These are phyloP conservation scores for Fusarium sp. DNA, from an alignment of 2,329 filamentous ascomycete species.

Conservation along the genomic window DNA sequence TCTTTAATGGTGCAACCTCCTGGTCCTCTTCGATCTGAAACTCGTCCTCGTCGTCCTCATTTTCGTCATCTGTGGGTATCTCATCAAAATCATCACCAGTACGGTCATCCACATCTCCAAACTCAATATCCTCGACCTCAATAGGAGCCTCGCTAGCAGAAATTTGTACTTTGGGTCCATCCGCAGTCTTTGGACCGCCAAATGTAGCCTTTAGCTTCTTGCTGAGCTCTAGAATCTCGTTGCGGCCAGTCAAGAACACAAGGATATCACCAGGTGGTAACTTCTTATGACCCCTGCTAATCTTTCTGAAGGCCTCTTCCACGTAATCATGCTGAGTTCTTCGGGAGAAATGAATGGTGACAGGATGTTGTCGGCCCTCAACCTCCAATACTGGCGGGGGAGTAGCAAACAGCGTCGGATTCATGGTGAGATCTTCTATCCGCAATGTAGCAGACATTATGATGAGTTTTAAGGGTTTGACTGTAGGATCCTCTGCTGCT, in stretches of 20 bases:
- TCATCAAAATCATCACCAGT: constrained; percentile 70
- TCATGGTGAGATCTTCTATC: constrained; percentile 90
- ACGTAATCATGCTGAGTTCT: constrained; percentile 88
- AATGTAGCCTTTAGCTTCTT: constrained; percentile 79
- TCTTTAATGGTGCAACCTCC: constrained; percentile 70
- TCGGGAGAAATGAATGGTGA: constrained; percentile 88
- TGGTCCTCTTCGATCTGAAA: constrained; percentile 75
- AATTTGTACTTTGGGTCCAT: constrained; percentile 76
- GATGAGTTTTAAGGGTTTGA: constrained; percentile 87
- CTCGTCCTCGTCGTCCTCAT: constrained; percentile 70
- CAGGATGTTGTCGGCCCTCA: constrained; percentile 90
- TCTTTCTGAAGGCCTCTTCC: constrained; percentile 88
- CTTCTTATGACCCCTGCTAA: constrained; percentile 87
- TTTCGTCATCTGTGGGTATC: constrained; percentile 66
- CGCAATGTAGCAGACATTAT: constrained; percentile 98
- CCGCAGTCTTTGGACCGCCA: constrained; percentile 65
- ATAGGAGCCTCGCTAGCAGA: constrained; percentile 81
- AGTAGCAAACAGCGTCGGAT: constrained; percentile 78
- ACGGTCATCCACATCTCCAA: constrained; percentile 75
- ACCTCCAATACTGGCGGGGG: constrained; percentile 88
- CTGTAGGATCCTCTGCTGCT: constrained; percentile 73
- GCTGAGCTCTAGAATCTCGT: constrained; percentile 87
- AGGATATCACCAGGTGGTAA: constrained; percentile 90
- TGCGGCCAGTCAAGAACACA: constrained; percentile 93
- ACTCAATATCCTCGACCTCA: constrained; percentile 87